phyloP scores from a whole-genome alignment of 2,329 filamentous ascomycete genomes.

The Rutstroemia sp. region DNA sequence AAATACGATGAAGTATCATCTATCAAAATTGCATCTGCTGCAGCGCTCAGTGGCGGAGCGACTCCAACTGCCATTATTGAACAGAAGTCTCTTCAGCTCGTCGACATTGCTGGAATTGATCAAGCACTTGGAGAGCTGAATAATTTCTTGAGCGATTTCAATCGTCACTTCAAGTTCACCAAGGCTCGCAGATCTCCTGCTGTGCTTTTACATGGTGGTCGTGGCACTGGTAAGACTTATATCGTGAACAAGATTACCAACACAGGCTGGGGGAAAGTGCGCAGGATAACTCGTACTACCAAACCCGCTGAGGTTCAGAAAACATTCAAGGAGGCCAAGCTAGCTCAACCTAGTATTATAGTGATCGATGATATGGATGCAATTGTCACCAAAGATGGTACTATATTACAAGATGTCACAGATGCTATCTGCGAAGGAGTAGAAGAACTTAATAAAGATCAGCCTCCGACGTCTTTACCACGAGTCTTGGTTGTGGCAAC shows the following conservation, averaged over 20 bases:
- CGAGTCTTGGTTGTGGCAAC: conserved; percentile 69
- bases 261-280: conserved; percentile 63
- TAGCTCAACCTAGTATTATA: conserved; percentile 67
- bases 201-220: conserved; percentile 61
- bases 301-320: conserved; percentile 56
- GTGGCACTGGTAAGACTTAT: conserved; percentile 77
- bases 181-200: conserved; percentile 31
- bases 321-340: conserved; percentile 60
- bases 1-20: conserved; percentile 21
- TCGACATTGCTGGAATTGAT: conserved; percentile 60
- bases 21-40: conserved; percentile 18
- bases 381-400: conserved; percentile 55
- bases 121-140: conserved; percentile 61
- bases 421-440: conserved; percentile 47
- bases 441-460: conserved; percentile 41
- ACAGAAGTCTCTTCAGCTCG: conserved; percentile 34
- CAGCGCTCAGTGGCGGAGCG: conserved; percentile 6
- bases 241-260: conserved; percentile 61
- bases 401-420: conserved; percentile 43
- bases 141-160: conserved; percentile 52
- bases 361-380: conserved; percentile 72
- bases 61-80: not conserved
- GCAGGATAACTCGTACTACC: conserved; percentile 49
- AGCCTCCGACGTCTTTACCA: conserved; percentile 29
- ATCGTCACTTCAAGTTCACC: conserved; percentile 28